Conservation (phyloP, 169 alveolate genomes). For the Eimeria sp. region DNA sequence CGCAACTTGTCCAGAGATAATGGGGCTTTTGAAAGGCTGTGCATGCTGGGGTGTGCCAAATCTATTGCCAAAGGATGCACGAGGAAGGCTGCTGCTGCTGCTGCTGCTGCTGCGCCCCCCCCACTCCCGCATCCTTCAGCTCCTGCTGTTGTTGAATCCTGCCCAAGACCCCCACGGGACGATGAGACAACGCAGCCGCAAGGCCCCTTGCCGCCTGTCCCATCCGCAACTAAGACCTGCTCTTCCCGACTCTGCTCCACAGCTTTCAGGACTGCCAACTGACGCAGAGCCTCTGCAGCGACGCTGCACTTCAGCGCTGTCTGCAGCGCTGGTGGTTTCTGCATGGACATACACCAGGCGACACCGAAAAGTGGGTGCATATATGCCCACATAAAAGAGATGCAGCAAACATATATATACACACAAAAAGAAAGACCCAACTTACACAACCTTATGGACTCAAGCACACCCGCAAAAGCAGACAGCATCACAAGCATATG, state of each 20-base stretch:
- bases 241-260: conserved; percentile 9
- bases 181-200: background rate
- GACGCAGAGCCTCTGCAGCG: conserved; percentile 61
- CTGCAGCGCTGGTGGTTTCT: conserved; percentile 62
- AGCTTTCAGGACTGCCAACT: conserved; percentile 9
- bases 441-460: too few relatives aligned
- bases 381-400: too few relatives aligned
- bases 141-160: background rate
- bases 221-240: conserved; percentile 3
- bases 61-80: conserved; percentile 21
- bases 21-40: conserved; percentile 5
- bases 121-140: background rate
- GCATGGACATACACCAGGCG: background rate
- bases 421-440: too few relatives aligned
- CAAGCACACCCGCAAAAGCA: too few relatives aligned
- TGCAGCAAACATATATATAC: too few relatives aligned
- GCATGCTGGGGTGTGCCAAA: background rate
- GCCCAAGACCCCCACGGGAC: background rate
- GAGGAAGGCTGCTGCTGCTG: conserved; percentile 42
- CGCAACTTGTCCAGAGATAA: background rate
- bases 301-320: conserved; percentile 65
- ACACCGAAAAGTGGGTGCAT: too few relatives aligned
- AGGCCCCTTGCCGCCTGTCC: background rate
- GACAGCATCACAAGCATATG: too few relatives aligned
- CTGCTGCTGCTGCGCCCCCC: conserved; percentile 21